These are phyloP conservation scores for Rhamnella rubrinervis DNA, from an alignment of 331 rosid species.

Conservation along the genomic window DNA sequence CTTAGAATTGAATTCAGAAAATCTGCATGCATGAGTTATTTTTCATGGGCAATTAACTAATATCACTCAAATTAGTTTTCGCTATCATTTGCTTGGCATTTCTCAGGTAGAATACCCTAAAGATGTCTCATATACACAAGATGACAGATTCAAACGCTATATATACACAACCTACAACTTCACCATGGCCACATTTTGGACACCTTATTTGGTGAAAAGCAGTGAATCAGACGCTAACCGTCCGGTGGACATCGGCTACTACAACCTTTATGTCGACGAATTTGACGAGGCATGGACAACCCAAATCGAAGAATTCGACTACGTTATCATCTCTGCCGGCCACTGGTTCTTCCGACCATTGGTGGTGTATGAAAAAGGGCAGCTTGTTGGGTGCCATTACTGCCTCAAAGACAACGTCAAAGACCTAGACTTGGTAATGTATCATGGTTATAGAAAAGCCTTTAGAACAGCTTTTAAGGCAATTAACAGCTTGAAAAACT, in stretches of 20 bases:
- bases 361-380: constrained; percentile 48
- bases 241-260: constrained; percentile 48
- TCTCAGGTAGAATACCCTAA: constrained; percentile 78
- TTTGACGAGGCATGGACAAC: constrained; percentile 60
- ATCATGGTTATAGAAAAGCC: constrained; percentile 65
- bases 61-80: too few relatives aligned
- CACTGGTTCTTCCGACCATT: constrained; percentile 75
- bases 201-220: constrained; percentile 63
- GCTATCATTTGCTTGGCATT: background rate
- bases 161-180: constrained; percentile 74
- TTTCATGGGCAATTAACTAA: too few relatives aligned
- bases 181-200: constrained; percentile 68
- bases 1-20: background rate
- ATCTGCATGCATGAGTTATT: too few relatives aligned
- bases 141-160: constrained; percentile 59
- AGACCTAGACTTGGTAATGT: constrained; percentile 50
- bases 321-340: constrained; percentile 65
- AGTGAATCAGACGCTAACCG: constrained; percentile 35
- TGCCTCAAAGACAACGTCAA: constrained; percentile 44
- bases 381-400: constrained; percentile 61
- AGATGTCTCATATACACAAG: constrained; percentile 52
- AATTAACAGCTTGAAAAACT: constrained; percentile 48
- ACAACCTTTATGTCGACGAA: constrained; percentile 70
- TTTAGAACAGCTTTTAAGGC: constrained; percentile 63
- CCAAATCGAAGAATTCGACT: constrained; percentile 53